phyloP scores from a whole-genome alignment of 768 basidiomycete genomes.

The Phaeolepiota aurea region DNA sequence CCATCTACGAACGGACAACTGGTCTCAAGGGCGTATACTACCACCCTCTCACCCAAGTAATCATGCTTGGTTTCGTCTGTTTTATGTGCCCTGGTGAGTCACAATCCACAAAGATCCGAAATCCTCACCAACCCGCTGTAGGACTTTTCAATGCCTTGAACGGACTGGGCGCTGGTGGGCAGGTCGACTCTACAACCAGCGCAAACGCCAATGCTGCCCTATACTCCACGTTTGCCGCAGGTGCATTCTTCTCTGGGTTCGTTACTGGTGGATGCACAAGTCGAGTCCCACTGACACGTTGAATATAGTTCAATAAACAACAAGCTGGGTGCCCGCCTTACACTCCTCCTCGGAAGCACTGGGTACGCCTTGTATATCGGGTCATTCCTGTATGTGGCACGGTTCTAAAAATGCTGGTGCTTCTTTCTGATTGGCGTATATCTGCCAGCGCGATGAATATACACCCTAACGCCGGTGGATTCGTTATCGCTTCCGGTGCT shows the following conservation, averaged over 20 bases:
- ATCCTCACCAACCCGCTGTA: constrained; percentile 13
- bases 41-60: constrained; percentile 48
- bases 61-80: constrained; percentile 63
- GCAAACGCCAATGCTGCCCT: constrained; percentile 68
- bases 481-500: constrained; percentile 66
- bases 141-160: constrained; percentile 77
- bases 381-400: constrained; percentile 51
- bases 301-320: constrained; percentile 65
- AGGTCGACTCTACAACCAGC: constrained; percentile 53
- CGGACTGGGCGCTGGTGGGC: constrained; percentile 75
- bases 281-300: background rate
- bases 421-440: constrained; percentile 1
- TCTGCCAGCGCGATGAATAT: constrained; percentile 56
- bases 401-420: background rate
- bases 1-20: constrained; percentile 36
- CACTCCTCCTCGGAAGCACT: constrained; percentile 63
- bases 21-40: constrained; percentile 52
- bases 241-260: constrained; percentile 50
- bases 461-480: constrained; percentile 48
- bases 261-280: background rate
- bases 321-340: constrained; percentile 65
- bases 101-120: background rate
- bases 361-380: constrained; percentile 76
- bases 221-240: constrained; percentile 44
- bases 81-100: constrained; percentile 48